These are phyloP conservation scores for Apiotrichum veenhuisii DNA, from an alignment of 1,284 basidiomycete species.

Conservation along the genomic window DNA sequence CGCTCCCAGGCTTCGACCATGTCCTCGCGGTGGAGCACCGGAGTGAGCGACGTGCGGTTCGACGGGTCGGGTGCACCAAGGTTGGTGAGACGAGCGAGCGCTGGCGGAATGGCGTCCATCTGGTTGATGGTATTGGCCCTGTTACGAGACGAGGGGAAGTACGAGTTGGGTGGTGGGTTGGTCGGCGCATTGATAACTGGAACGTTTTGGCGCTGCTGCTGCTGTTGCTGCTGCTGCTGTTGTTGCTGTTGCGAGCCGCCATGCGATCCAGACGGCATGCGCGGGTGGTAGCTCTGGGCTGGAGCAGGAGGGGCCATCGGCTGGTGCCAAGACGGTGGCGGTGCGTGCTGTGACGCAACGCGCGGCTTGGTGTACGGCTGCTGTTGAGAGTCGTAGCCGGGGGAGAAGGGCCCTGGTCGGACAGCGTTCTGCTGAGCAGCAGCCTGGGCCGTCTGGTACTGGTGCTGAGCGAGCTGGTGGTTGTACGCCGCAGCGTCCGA, in stretches of 20 bases:
- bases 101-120: constrained; percentile 86
- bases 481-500: constrained; percentile 92
- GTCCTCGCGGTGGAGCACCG: constrained; percentile 83
- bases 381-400: constrained; percentile 29
- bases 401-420: constrained; percentile 34
- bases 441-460: constrained; percentile 78
- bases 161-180: constrained; percentile 56
- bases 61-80: constrained; percentile 74
- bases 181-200: constrained; percentile 47
- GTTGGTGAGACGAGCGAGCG: constrained; percentile 77
- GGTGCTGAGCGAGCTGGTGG: constrained; percentile 89
- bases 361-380: constrained; percentile 13
- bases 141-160: constrained; percentile 61
- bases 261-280: constrained; percentile 19
- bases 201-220: constrained; percentile 48
- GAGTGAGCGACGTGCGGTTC: constrained; percentile 68
- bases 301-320: constrained; percentile 23
- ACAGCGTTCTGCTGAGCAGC: constrained; percentile 34
- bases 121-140: constrained; percentile 81
- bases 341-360: constrained; percentile 42
- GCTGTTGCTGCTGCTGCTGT: too few species aligned
- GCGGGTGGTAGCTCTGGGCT: constrained; percentile 29
- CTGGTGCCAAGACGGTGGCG: constrained; percentile 15
- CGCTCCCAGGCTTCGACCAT: constrained; percentile 86
- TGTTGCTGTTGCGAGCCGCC: constrained; percentile 8